Evolutionary conservation across 306 rosid genomes (phyloP).

Genomic region (barrel medic (Medicago truncatula)): MtrunA17r5.0-ANR NC_053043.1:42271501-42272000

Average conservation of each 20-base stretch:
- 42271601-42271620: constrained; percentile 59
- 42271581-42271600: constrained; percentile 72
- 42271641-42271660: constrained; percentile 86
- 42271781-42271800: no score
- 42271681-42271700: constrained; percentile 81
- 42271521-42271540: constrained; percentile 39
- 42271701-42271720: constrained; percentile 43
- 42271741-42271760: constrained; percentile 4
- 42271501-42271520: not conserved
- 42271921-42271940: no score
- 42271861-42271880: no score
- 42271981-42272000: no score
- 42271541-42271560: constrained; percentile 90
- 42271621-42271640: constrained; percentile 50
- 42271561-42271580: constrained; percentile 82
- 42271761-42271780: not conserved
- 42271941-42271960: no score
- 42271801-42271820: no score
- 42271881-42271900: no score
- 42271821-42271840: no score
- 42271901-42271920: no score
- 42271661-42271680: constrained; percentile 81
- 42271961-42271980: no score
- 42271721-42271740: not conserved
- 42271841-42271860: no score